Conservation (phyloP, 306 rosid genomes). For the Dalbergia oliveri region DNA sequence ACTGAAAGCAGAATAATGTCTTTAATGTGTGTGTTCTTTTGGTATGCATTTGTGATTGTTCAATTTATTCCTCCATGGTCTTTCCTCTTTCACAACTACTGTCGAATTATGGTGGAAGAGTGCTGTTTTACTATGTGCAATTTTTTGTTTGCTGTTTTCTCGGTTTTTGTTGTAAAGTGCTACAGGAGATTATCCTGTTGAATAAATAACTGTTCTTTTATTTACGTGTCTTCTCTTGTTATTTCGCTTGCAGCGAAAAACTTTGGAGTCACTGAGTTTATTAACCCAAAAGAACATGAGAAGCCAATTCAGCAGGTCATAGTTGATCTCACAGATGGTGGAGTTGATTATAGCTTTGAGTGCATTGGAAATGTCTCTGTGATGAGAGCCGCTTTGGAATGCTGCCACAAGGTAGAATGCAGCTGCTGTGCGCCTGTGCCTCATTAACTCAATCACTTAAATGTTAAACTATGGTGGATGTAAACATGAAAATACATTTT, state of each 20-base stretch:
- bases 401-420: conserved; percentile 84
- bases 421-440: not conserved
- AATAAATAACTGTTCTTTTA: conserved; percentile 8
- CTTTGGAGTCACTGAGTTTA: conserved; percentile 88
- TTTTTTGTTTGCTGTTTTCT: conserved; percentile 4
- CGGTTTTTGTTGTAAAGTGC: conserved; percentile 19
- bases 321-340: conserved; percentile 86
- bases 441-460: conserved; percentile 35
- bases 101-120: not conserved
- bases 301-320: conserved; percentile 92
- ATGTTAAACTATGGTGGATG: conserved; percentile 17
- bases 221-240: conserved; percentile 32
- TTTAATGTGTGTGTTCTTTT: conserved; percentile 11
- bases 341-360: conserved; percentile 95
- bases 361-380: conserved; percentile 92
- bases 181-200: not conserved
- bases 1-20: not conserved
- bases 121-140: not conserved
- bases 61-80: conserved; percentile 3
- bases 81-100: not conserved
- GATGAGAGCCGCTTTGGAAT: conserved; percentile 92
- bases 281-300: conserved; percentile 91
- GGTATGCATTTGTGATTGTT: conserved; percentile 21
- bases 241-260: conserved; percentile 73
- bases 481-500: conserved; percentile 7